phyloP scores from a whole-genome alignment of 1,284 basidiomycete species.

The Microbotryum intermedium region DNA sequence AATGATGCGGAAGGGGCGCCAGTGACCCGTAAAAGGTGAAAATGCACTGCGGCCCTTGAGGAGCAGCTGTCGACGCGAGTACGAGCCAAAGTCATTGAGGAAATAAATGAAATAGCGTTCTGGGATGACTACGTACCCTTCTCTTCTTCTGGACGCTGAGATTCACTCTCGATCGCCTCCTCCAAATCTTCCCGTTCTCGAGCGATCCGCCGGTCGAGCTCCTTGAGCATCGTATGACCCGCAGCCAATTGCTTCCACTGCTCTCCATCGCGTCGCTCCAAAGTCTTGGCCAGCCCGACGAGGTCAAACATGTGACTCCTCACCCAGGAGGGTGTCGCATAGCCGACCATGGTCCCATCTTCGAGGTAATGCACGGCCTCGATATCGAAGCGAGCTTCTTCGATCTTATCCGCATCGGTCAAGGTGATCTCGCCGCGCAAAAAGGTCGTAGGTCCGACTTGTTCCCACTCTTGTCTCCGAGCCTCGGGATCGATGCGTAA shows the following conservation, averaged over 20 bases:
- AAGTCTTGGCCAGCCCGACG: conserved; percentile 1
- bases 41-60: conserved; percentile 29
- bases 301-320: conserved; percentile 23
- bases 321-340: conserved; percentile 19
- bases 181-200: conserved; percentile 26
- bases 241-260: conserved; percentile 19
- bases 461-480: conserved; percentile 13
- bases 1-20: conserved; percentile 26
- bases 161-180: conserved; percentile 3
- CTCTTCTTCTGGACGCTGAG: conserved; percentile 11
- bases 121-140: background rate
- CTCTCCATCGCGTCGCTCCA: conserved; percentile 7
- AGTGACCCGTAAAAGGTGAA: conserved; percentile 37
- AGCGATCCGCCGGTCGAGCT: conserved; percentile 32
- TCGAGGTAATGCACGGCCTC: conserved; percentile 29
- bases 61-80: background rate
- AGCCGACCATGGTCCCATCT: conserved; percentile 29
- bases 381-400: conserved; percentile 23
- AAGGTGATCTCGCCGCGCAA: conserved; percentile 13
- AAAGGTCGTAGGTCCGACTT: conserved; percentile 14
- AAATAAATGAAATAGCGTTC: too few species aligned
- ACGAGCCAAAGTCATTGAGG: background rate
- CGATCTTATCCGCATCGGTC: conserved; percentile 3
- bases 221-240: conserved; percentile 33
- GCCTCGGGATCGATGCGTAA: background rate